phyloP scores from a whole-genome alignment of 331 rosid species.

The Acacia pycnantha region DNA sequence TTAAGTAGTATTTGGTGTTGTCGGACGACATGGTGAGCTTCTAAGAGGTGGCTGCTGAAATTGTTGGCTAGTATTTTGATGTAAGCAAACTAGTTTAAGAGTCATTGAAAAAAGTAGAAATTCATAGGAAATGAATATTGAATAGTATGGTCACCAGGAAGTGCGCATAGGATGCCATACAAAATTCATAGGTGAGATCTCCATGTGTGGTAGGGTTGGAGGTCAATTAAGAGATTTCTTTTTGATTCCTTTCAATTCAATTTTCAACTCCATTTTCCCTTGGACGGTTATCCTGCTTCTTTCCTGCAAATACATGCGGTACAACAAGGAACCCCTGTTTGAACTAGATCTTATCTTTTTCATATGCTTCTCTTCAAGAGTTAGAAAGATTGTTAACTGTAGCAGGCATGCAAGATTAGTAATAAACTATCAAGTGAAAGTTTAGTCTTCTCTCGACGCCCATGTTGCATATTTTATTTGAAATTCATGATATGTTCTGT shows the following conservation, averaged over 20 bases:
- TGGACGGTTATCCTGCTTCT: not conserved
- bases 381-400: constrained; percentile 9
- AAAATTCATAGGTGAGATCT: not conserved
- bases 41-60: not conserved
- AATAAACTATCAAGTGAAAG: constrained; percentile 13
- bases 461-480: not conserved
- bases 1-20: not conserved
- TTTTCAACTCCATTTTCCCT: not conserved
- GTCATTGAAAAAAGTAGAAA: not conserved
- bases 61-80: not conserved
- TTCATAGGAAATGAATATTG: not conserved
- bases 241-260: not conserved
- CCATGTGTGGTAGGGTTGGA: not conserved
- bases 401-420: not conserved
- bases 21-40: not conserved
- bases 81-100: not conserved
- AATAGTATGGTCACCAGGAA: not conserved
- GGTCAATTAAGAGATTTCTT: not conserved
- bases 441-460: not conserved
- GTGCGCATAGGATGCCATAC: not conserved
- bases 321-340: not conserved
- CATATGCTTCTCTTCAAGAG: constrained; percentile 1
- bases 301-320: not conserved
- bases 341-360: constrained; percentile 5
- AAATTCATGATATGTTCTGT: constrained; percentile 11